A percentile compares a stretch with the other conserved stretches of the same genome.
phyloP scores from a whole-genome alignment of 352 stramenopile species.

The Peronospora tabacina region DNA sequence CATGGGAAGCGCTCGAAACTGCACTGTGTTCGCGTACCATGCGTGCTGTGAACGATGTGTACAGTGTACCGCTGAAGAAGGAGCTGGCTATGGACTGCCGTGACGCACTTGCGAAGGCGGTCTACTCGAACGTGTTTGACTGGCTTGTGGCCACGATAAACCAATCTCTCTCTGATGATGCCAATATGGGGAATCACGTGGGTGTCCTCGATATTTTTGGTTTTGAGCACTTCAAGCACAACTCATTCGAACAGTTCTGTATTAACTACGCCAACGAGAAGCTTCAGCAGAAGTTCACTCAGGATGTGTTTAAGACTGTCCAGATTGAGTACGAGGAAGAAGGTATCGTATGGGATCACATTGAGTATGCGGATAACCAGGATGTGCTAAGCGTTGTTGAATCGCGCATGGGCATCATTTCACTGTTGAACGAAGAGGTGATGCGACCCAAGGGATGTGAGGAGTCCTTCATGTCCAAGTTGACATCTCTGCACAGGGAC shows the following conservation, averaged over 20 bases:
- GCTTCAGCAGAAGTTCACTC: conserved; percentile 89
- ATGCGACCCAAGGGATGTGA: conserved; percentile 84
- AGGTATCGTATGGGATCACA: conserved; percentile 87
- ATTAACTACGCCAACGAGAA: conserved; percentile 92
- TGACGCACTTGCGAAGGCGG: conserved; percentile 93
- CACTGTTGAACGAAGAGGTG: conserved; percentile 86
- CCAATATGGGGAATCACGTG: conserved; percentile 81
- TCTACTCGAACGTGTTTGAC: conserved; percentile 95
- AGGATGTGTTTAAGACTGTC: conserved; percentile 88
- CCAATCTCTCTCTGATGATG: conserved; percentile 68
- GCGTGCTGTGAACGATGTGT: conserved; percentile 57
- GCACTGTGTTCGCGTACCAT: conserved; percentile 90
- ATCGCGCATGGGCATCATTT: conserved; percentile 84
- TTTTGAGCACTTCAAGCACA: conserved; percentile 97
- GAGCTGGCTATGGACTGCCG: conserved; percentile 87
- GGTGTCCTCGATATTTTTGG: conserved; percentile 98
- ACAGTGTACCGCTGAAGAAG: conserved; percentile 64
- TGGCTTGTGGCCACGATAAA: conserved; percentile 95
- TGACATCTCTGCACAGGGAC: conserved; percentile 77
- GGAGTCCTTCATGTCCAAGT: conserved; percentile 80
- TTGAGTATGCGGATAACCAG: conserved; percentile 88
- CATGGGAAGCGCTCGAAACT: conserved; percentile 84
- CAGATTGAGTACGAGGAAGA: conserved; percentile 95
- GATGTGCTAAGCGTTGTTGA: conserved; percentile 85
- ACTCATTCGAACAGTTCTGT: conserved; percentile 92